Conservation (phyloP, 2,329 filamentous ascomycete species). For the Calonectria hongkongensis region DNA sequence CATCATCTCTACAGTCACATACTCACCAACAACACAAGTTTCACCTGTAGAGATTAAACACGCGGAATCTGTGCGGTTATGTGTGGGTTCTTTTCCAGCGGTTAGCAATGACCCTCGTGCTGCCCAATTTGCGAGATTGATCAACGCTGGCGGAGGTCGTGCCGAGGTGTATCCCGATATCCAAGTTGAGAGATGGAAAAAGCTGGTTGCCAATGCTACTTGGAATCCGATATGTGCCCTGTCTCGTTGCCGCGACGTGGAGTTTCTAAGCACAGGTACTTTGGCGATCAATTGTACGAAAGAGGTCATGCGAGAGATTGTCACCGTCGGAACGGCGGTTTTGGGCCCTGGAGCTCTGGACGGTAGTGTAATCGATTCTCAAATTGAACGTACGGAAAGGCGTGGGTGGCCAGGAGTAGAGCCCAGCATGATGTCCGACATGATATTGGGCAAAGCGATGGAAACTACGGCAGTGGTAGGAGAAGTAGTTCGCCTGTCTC, state of each 20-base stretch:
- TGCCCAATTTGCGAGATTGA: not conserved
- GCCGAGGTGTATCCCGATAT: not conserved
- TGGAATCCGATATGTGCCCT: slow-evolving; percentile 20
- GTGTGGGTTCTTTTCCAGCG: not conserved
- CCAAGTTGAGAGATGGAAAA: slow-evolving; percentile 26
- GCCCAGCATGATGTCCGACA: slow-evolving; percentile 22
- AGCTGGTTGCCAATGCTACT: slow-evolving; percentile 16
- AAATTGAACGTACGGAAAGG: not conserved
- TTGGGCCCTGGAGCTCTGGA: not conserved
- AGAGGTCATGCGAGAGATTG: slow-evolving; percentile 1
- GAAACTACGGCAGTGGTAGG: slow-evolving; percentile 5
- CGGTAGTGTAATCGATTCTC: not conserved
- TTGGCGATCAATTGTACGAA: not conserved
- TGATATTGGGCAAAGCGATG: slow-evolving; percentile 6
- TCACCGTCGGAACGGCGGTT: not conserved
- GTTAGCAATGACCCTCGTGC: not conserved
- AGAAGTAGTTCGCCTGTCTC: slow-evolving; percentile 5
- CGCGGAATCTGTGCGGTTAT: not conserved
- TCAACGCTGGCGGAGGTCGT: not conserved
- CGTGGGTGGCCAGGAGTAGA: slow-evolving; percentile 2
- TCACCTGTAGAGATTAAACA: slow-evolving; percentile 2
- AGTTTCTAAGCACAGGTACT: not conserved
- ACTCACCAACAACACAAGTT: not conserved
- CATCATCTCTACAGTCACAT: slow-evolving; percentile 10
- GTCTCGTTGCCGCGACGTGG: not conserved